Evolutionary conservation across 2,329 filamentous ascomycete species (phyloP), one percentile per base, ranked within the genome.

Genomic region (Hypomyces perniciosus): DNA sequence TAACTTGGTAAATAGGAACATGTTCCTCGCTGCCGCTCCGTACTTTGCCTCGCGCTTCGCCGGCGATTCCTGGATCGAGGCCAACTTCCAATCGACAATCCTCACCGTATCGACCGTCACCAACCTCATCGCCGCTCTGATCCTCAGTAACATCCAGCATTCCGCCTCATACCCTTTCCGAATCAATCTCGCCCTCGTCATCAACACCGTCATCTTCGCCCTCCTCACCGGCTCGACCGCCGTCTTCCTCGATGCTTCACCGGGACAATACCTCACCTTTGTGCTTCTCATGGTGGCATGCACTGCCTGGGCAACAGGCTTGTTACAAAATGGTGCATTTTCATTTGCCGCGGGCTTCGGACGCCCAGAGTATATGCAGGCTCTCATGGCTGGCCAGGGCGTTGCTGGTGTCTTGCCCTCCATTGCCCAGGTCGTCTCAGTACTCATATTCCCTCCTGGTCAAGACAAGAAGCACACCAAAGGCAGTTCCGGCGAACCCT

Each of bases 311-410:
- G 90, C 89, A 0, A 87, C 90, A 0, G 91, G 88, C 0, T 75
- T 96, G 46, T 87, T 91, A 58, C 93, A 97, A 70, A 97, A 97
- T 67, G 93, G 93, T 13, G 83, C 93, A 8, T 96, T 96, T 66
- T 90, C 93, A 3, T 97, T 91, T 65, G 90, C 90, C 3, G 83
- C 88, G 4, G 85, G 88, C 47, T 97, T 96, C 62, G 89, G 85
- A 34, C 77, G 88, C 46, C 81, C 86, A 20, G 88, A 93, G 68
- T 99, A 97, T 68, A 96, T 90, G 50, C 92, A 97, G 69, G 92
- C 86, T 27, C 90, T 97, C 68, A 97, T 99, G 91, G 84, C 86
- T 3, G 93, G 93, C 1, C 93, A 99, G 68, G 92, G 85, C 31
- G 77, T 99, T 4, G 91, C 93, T 0, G 93, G 93, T 30, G 91